Percentiles rank a stretch among this genome's conserved stretches.
phyloP scores from a whole-genome alignment of 495 filamentous ascomycete species.

The Penicillium longicatenatum region DNA sequence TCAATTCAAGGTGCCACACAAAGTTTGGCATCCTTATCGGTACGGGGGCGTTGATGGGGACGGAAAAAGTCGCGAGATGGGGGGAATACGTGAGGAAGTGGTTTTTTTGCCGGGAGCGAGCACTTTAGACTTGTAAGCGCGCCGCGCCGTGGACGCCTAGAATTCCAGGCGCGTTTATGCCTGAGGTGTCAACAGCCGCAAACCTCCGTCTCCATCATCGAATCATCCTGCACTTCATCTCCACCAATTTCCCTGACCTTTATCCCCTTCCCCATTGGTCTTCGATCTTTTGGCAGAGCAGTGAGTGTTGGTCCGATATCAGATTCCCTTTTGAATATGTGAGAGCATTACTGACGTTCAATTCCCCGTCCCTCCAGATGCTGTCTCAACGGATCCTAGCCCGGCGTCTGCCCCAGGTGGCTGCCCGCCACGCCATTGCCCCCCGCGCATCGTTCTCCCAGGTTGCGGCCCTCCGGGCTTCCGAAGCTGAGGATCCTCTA shows the following conservation, averaged over 20 bases:
- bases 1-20: slow-evolving; percentile 50
- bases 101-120: slow-evolving; percentile 42
- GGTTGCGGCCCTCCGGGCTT: slow-evolving; percentile 53
- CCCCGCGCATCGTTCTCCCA: slow-evolving; percentile 56
- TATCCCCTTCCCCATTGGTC: slow-evolving; percentile 29
- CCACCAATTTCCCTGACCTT: slow-evolving; percentile 24
- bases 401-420: slow-evolving; percentile 48
- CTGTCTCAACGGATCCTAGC: slow-evolving; percentile 61
- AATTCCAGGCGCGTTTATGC: slow-evolving; percentile 1
- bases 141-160: slow-evolving; percentile 25
- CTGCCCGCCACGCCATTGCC: slow-evolving; percentile 49
- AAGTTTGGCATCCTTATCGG: slow-evolving; percentile 66
- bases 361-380: slow-evolving; percentile 54
- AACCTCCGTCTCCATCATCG: slow-evolving; percentile 41
- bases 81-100: slow-evolving; percentile 44
- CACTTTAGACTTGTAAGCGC: slow-evolving; percentile 32
- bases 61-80: slow-evolving; percentile 35
- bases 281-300: slow-evolving; percentile 32
- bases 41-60: slow-evolving; percentile 40
- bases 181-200: slow-evolving; percentile 22
- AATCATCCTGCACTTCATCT: slow-evolving; percentile 25
- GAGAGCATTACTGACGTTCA: slow-evolving; percentile 16
- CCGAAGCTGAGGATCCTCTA: slow-evolving; percentile 70
- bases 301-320: slow-evolving; percentile 23
- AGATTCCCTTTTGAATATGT: not conserved